A percentile compares a stretch with the other conserved stretches of the same genome.
phyloP scores from a whole-genome alignment of 2,329 filamentous ascomycete species.

The Ascochyta pisi region DNA sequence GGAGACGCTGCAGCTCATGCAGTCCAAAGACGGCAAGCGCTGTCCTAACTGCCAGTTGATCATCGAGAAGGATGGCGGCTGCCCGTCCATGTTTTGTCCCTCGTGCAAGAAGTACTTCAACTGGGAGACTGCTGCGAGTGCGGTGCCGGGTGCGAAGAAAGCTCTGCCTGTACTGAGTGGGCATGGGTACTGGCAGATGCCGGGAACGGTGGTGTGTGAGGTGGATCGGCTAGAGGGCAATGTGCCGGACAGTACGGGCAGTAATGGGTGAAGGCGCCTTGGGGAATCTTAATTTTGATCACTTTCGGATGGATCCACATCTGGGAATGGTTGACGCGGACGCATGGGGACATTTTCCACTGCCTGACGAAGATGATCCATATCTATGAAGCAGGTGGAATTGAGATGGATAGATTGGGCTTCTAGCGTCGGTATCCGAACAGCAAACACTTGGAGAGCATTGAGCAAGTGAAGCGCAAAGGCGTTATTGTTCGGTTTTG shows the following conservation, averaged over 20 bases:
- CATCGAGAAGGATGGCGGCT: conserved; percentile 42
- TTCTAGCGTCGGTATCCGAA: neutral
- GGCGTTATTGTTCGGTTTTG: conserved; percentile 1
- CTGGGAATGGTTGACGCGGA: neutral
- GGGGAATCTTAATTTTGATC: neutral
- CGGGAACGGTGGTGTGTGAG: conserved; percentile 5
- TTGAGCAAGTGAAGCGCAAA: neutral
- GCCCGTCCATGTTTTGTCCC: conserved; percentile 33
- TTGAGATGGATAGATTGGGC: neutral
- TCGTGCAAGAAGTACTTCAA: conserved; percentile 37
- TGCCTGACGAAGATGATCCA: conserved; percentile 5
- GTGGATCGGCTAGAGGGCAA: conserved; percentile 1
- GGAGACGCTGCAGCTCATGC: conserved; percentile 31
- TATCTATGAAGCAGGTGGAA: neutral
- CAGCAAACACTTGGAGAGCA: too few relatives aligned
- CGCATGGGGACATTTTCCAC: neutral
- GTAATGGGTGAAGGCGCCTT: neutral
- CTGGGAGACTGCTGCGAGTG: conserved; percentile 34
- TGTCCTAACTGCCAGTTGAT: conserved; percentile 42
- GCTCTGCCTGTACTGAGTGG: neutral
- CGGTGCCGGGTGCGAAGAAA: conserved; percentile 29
- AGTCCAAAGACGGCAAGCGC: conserved; percentile 33
- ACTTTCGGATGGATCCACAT: neutral
- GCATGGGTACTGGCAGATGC: neutral
- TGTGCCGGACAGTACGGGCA: neutral